A percentile compares a stretch with the other conserved stretches of the same genome.
These are phyloP conservation scores for Euphorbia pulcherrima DNA, from an alignment of 345 rosid species.

Conservation along the genomic window DNA sequence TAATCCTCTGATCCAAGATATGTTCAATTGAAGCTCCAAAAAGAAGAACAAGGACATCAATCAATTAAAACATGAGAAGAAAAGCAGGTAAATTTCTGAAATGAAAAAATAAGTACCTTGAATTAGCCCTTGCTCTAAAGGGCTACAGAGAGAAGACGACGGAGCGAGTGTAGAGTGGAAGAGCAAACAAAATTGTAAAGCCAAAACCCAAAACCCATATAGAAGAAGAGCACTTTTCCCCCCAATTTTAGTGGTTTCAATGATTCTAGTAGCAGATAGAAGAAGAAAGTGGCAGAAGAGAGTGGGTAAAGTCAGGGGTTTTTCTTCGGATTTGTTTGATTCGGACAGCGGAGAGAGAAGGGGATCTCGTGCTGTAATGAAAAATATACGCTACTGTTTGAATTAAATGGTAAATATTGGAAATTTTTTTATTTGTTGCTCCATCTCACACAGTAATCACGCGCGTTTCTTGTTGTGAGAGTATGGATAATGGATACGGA, in stretches of 20 bases:
- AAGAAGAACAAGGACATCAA: not conserved
- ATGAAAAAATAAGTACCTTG: slow-evolving; percentile 22
- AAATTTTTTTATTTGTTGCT: not conserved
- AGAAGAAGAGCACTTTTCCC: not conserved
- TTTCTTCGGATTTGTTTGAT: slow-evolving; percentile 11
- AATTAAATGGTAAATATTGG: no score
- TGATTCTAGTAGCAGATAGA: slow-evolving; percentile 6
- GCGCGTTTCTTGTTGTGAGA: not conserved
- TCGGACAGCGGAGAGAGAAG: slow-evolving; percentile 25
- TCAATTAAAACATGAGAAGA: not conserved
- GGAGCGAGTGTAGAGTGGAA: not conserved
- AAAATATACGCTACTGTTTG: slow-evolving; percentile 6
- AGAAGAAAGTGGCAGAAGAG: not conserved
- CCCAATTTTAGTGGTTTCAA: not conserved
- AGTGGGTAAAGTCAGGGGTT: not conserved
- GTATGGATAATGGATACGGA: no score
- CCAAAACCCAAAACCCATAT: not conserved
- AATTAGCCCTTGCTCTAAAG: slow-evolving; percentile 6
- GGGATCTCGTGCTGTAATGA: slow-evolving; percentile 8
- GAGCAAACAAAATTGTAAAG: not conserved
- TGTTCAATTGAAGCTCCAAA: not conserved
- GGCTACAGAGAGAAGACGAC: not conserved
- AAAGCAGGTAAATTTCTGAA: not conserved
- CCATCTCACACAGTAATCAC: not conserved
- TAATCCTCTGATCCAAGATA: not conserved